These are phyloP conservation scores for Barbarea vulgaris DNA, from an alignment of 345 rosid genomes.

Conservation along the genomic window DNA sequence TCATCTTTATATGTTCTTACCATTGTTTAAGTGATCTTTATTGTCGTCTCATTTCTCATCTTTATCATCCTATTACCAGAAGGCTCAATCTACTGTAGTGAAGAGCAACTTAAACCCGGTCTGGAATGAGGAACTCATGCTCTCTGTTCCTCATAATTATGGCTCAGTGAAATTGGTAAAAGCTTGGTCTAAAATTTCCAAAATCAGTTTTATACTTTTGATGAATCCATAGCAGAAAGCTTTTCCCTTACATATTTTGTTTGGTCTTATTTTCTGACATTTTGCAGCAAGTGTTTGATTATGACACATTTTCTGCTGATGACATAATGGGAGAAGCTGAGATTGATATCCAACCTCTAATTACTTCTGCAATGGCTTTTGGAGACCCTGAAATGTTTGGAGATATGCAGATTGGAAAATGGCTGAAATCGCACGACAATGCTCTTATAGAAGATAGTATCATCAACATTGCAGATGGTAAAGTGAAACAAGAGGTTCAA, in stretches of 20 bases:
- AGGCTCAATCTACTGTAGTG: conserved; percentile 53
- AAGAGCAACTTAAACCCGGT: conserved; percentile 78
- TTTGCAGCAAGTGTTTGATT: conserved; percentile 81
- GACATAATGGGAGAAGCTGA: conserved; percentile 99
- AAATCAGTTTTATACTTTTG: neutral
- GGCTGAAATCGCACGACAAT: conserved; percentile 84
- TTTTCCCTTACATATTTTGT: neutral
- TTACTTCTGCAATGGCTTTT: conserved; percentile 91
- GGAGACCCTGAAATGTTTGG: conserved; percentile 92
- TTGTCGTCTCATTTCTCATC: neutral
- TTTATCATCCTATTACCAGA: conserved; percentile 44
- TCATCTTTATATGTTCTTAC: conserved; percentile 3
- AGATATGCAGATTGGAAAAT: conserved; percentile 95
- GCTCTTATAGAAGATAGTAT: conserved; percentile 86
- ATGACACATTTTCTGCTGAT: conserved; percentile 90
- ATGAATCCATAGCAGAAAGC: neutral
- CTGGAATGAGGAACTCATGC: conserved; percentile 84
- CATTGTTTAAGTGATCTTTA: neutral
- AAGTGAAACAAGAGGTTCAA: conserved; percentile 73
- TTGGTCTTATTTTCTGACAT: neutral
- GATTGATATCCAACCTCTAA: conserved; percentile 86
- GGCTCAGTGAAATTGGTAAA: conserved; percentile 73
- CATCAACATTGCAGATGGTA: conserved; percentile 86
- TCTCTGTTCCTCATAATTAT: conserved; percentile 67
- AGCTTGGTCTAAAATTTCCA: neutral